These are phyloP conservation scores for Allium sativum DNA, from an alignment of 106 monocot genomes.

Conservation along the genomic window DNA sequence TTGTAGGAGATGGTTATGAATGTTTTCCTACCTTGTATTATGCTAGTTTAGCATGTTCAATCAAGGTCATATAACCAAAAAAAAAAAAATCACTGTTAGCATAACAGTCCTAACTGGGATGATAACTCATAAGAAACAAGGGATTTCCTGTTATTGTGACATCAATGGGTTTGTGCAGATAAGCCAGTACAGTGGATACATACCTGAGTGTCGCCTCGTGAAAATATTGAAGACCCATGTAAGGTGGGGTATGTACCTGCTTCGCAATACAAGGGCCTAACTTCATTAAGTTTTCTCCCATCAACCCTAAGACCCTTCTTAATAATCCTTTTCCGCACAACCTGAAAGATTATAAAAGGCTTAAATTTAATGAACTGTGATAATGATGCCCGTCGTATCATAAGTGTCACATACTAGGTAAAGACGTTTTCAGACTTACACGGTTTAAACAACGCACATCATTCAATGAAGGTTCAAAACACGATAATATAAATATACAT, in stretches of 20 bases:
- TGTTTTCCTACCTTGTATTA: too few species aligned
- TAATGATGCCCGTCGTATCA: neutral
- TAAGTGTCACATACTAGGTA: neutral
- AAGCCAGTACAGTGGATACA: neutral
- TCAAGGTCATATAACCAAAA: too few species aligned
- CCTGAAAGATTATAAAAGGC: slow-evolving; percentile 19
- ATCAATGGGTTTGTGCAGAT: too few species aligned
- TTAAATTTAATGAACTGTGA: neutral
- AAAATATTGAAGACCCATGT: slow-evolving; percentile 94
- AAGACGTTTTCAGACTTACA: neutral
- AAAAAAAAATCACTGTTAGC: too few species aligned
- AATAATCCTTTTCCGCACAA: slow-evolving; percentile 82
- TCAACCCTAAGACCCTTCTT: slow-evolving; percentile 92
- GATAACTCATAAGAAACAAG: too few species aligned
- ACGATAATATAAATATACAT: neutral
- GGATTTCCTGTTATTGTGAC: too few species aligned
- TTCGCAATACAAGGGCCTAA: slow-evolving; percentile 85
- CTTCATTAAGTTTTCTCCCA: slow-evolving; percentile 87
- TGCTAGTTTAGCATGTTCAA: too few species aligned
- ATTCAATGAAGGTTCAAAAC: neutral
- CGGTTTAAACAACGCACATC: neutral
- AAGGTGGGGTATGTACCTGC: slow-evolving; percentile 59
- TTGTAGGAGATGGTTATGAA: too few species aligned
- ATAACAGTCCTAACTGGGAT: too few species aligned
- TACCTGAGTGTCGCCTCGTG: slow-evolving; percentile 92